Conservation (phyloP, 306 rosid genomes). For the Dryas octopetala region DNA sequence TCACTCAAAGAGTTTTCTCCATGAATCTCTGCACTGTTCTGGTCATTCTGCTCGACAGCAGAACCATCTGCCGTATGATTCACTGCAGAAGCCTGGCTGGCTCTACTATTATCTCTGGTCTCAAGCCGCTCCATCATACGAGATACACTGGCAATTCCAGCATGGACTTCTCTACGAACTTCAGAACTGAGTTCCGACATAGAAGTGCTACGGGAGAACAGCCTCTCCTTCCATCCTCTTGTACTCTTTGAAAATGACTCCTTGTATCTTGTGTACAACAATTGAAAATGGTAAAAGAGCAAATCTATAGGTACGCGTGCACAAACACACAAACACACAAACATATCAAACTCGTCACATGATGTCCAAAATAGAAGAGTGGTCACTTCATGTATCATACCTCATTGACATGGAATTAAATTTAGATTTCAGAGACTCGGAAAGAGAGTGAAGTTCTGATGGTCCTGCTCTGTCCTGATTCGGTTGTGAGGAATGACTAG, state of each 20-base stretch:
- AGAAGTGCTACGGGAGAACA: slow-evolving; percentile 65
- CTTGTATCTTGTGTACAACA: slow-evolving; percentile 59
- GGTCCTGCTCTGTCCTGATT: slow-evolving; percentile 67
- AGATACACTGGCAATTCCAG: slow-evolving; percentile 63
- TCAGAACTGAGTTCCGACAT: slow-evolving; percentile 60
- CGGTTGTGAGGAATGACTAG: slow-evolving; percentile 39
- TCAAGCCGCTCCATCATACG: slow-evolving; percentile 57
- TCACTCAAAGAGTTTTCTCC: slow-evolving; percentile 35
- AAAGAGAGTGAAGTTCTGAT: slow-evolving; percentile 77
- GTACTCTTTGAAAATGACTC: slow-evolving; percentile 83
- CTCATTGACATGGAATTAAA: slow-evolving; percentile 61
- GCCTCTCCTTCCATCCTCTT: slow-evolving; percentile 81
- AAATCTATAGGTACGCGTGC: not conserved
- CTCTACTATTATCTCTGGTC: slow-evolving; percentile 41
- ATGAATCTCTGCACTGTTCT: slow-evolving; percentile 34
- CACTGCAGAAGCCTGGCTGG: slow-evolving; percentile 31
- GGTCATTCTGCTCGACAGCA: slow-evolving; percentile 37
- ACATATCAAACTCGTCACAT: not conserved
- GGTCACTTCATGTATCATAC: slow-evolving; percentile 36
- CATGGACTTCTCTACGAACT: slow-evolving; percentile 55
- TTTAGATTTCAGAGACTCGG: slow-evolving; percentile 75
- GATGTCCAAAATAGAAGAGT: slow-evolving; percentile 7
- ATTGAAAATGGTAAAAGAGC: slow-evolving; percentile 21
- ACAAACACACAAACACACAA: slow-evolving; percentile 1
- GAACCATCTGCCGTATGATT: slow-evolving; percentile 36